Evolutionary conservation across 2,329 filamentous ascomycete species (phyloP).

Genomic region (Dothistroma pini): DNA sequence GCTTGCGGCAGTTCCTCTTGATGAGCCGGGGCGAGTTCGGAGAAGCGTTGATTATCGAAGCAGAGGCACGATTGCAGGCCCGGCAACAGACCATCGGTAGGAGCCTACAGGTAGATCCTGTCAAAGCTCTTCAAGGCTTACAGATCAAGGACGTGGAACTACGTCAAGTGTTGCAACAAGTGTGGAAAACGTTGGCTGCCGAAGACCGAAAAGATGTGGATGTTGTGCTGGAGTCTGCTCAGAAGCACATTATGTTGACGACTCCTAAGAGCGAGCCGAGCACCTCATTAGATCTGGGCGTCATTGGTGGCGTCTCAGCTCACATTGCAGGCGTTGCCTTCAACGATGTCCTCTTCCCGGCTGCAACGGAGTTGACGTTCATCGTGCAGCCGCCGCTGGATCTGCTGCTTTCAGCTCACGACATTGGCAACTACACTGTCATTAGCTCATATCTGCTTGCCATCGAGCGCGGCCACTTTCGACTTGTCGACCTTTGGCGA

Average conservation of each 20-base stretch:
- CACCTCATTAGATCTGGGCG: conserved; percentile 25
- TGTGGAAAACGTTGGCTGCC: conserved; percentile 76
- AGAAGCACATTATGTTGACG: conserved; percentile 67
- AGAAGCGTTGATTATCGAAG: conserved; percentile 77
- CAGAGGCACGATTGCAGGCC: conserved; percentile 72
- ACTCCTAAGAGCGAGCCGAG: conserved; percentile 47
- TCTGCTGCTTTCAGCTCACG: conserved; percentile 73
- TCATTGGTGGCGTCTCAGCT: conserved; percentile 16
- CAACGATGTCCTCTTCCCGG: conserved; percentile 75
- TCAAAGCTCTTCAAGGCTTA: conserved; percentile 58
- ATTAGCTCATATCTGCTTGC: conserved; percentile 85
- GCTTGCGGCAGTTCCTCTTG: conserved; percentile 83
- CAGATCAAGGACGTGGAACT: conserved; percentile 85
- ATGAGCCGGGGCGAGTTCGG: conserved; percentile 89
- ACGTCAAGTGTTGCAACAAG: conserved; percentile 67
- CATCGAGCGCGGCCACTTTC: conserved; percentile 79
- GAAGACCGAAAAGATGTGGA: conserved; percentile 70
- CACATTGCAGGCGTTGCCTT: conserved; percentile 57
- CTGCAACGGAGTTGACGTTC: conserved; percentile 66
- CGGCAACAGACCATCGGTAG: conserved; percentile 60
- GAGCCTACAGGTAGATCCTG: conserved; percentile 49
- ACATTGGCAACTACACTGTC: conserved; percentile 75
- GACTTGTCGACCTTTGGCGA: conserved; percentile 82
- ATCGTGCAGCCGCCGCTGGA: conserved; percentile 76
- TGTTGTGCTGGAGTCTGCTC: conserved; percentile 77